Conservation (phyloP, 2,329 filamentous ascomycete genomes). For the Nectriaceae sp. region DNA sequence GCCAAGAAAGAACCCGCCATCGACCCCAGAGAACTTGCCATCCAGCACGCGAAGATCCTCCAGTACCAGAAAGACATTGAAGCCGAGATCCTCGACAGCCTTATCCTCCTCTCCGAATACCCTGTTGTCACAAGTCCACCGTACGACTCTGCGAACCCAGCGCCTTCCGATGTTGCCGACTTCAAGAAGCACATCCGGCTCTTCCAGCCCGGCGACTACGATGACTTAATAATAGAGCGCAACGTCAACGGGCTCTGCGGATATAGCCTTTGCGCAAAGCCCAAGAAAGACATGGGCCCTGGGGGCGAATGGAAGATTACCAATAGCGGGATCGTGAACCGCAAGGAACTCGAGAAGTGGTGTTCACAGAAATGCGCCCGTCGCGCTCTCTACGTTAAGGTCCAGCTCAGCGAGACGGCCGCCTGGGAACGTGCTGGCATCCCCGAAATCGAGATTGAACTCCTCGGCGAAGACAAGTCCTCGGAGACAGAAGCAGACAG, state of each 20-base stretch:
- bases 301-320: slow-evolving; percentile 67
- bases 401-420: slow-evolving; percentile 83
- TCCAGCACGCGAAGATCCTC: slow-evolving; percentile 80
- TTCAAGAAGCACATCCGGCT: slow-evolving; percentile 69
- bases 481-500: slow-evolving; percentile 44
- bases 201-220: slow-evolving; percentile 88
- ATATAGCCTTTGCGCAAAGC: slow-evolving; percentile 74
- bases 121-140: slow-evolving; percentile 40
- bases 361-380: slow-evolving; percentile 79
- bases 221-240: slow-evolving; percentile 84
- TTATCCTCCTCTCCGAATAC: slow-evolving; percentile 70
- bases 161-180: slow-evolving; percentile 58
- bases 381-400: slow-evolving; percentile 80
- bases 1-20: slow-evolving; percentile 27
- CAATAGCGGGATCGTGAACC: slow-evolving; percentile 64
- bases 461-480: slow-evolving; percentile 67
- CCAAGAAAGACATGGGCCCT: slow-evolving; percentile 57
- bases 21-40: slow-evolving; percentile 63
- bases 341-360: slow-evolving; percentile 79
- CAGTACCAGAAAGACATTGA: slow-evolving; percentile 82
- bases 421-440: slow-evolving; percentile 77
- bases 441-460: slow-evolving; percentile 56
- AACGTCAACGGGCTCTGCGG: slow-evolving; percentile 83
- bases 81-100: slow-evolving; percentile 68
- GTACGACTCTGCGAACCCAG: slow-evolving; percentile 48